phyloP scores from a whole-genome alignment of 2,329 filamentous ascomycete genomes.

The Gremmenia infestans region DNA sequence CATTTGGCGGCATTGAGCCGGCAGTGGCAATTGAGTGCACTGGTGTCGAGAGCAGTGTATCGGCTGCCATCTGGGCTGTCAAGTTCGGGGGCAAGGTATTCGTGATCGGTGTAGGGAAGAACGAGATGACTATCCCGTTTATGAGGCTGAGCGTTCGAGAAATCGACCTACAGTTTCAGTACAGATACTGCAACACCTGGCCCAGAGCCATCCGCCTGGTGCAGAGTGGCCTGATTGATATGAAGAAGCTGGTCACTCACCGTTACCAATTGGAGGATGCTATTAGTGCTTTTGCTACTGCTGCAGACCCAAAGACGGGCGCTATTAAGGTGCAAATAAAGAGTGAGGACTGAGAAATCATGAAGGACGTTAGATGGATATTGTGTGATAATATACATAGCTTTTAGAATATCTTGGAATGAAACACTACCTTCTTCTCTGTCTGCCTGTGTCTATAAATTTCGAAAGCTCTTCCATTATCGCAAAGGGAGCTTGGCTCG shows the following conservation, averaged over 20 bases:
- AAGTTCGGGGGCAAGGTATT: conserved; percentile 98
- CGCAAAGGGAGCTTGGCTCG: conserved; percentile 1
- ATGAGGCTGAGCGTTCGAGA: conserved; percentile 89
- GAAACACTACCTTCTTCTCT: not conserved
- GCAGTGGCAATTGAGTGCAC: conserved; percentile 86
- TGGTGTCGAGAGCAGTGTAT: conserved; percentile 85
- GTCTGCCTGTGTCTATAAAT: not conserved
- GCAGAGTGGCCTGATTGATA: conserved; percentile 75
- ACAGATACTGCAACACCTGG: conserved; percentile 95
- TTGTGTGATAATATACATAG: conserved; percentile 1
- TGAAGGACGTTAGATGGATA: conserved; percentile 5
- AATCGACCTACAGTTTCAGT: conserved; percentile 94
- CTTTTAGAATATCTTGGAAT: conserved; percentile 10
- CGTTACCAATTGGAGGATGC: conserved; percentile 82
- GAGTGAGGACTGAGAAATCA: conserved; percentile 40
- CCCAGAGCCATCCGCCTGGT: conserved; percentile 86
- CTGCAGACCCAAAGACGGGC: conserved; percentile 80
- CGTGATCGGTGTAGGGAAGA: conserved; percentile 90
- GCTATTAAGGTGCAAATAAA: conserved; percentile 98
- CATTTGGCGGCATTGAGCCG: conserved; percentile 76
- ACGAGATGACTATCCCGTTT: conserved; percentile 93
- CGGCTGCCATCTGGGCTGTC: conserved; percentile 78
- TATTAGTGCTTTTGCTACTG: conserved; percentile 82
- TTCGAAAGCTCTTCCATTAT: not conserved
- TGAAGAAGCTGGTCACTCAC: conserved; percentile 82